A percentile compares a stretch with the other conserved stretches of the same genome.
Evolutionary conservation across 495 filamentous ascomycete genomes (phyloP).

Genomic region (Zalerion maritima): DNA sequence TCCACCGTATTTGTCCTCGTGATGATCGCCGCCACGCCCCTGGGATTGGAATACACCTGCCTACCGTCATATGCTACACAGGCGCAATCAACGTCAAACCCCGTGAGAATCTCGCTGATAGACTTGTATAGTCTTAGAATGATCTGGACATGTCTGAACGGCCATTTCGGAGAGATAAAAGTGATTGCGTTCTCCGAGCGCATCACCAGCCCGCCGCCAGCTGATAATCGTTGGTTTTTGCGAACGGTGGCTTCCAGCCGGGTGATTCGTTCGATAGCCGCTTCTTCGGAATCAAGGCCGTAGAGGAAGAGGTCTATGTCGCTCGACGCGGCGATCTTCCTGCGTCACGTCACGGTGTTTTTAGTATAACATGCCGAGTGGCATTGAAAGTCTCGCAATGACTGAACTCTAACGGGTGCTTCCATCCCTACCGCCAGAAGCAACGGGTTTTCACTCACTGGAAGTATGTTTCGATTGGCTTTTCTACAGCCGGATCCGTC

Average conservation of each 20-base stretch:
- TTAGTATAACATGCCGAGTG: too few relatives aligned
- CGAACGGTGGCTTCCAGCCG: slow-evolving; percentile 43
- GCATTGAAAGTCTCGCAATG: too few relatives aligned
- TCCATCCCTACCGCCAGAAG: too few relatives aligned
- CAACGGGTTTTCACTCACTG: slow-evolving; percentile 1
- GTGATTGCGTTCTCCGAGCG: slow-evolving; percentile 56
- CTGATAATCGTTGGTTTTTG: too few relatives aligned
- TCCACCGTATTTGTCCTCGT: slow-evolving; percentile 53
- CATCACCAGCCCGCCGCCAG: slow-evolving; percentile 18
- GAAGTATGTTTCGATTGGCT: slow-evolving; percentile 3
- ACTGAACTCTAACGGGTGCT: too few relatives aligned
- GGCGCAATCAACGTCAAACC: slow-evolving; percentile 56
- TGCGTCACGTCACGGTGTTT: too few relatives aligned
- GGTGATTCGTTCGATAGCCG: slow-evolving; percentile 44
- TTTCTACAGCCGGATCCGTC: neutral
- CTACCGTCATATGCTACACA: slow-evolving; percentile 50
- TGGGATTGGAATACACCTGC: slow-evolving; percentile 44
- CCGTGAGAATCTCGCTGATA: slow-evolving; percentile 50
- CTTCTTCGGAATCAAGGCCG: slow-evolving; percentile 43
- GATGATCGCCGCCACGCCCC: slow-evolving; percentile 41
- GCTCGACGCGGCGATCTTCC: slow-evolving; percentile 44
- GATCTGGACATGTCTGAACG: slow-evolving; percentile 51
- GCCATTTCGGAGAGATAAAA: slow-evolving; percentile 45
- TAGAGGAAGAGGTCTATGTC: slow-evolving; percentile 62
- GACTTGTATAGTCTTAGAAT: slow-evolving; percentile 55